Evolutionary conservation across 768 basidiomycete species (phyloP).

Genomic region (Tulasnella sp.): DNA sequence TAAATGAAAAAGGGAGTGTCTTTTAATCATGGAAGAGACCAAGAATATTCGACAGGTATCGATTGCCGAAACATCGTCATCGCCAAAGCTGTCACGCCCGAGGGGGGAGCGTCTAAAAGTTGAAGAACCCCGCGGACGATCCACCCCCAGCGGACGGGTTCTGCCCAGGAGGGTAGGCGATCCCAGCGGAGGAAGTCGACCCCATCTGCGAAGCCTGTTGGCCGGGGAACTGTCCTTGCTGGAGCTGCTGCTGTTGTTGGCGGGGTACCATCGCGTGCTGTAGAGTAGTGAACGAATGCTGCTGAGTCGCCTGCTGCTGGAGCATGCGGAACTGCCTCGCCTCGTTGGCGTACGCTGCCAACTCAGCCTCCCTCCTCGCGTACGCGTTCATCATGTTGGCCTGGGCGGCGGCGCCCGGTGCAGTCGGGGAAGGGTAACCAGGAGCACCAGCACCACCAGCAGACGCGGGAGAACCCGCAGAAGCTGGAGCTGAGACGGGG

Average conservation of each 20-base stretch:
- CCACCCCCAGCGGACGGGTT: neutral
- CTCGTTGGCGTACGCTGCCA: neutral
- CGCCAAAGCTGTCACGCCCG: too few species aligned
- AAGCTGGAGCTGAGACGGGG: neutral
- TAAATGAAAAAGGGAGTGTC: neutral
- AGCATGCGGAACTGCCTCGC: neutral
- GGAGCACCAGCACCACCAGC: too few species aligned
- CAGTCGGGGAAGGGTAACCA: neutral
- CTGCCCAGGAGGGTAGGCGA: neutral
- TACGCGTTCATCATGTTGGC: neutral
- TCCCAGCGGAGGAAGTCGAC: neutral
- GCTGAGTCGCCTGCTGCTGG: neutral
- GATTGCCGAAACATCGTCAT: neutral
- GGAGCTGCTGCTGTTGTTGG: neutral
- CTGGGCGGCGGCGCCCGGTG: neutral
- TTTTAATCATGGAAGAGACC: neutral
- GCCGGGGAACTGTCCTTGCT: neutral
- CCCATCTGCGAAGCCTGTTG: neutral
- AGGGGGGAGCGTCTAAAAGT: too few species aligned
- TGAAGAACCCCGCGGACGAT: neutral
- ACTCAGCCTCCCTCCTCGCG: neutral
- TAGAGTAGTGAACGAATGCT: neutral
- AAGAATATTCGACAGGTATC: neutral
- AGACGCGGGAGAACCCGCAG: neutral
- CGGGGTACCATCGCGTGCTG: neutral